phyloP scores from a whole-genome alignment of 1,139 yeast species.

The Hyphopichia pseudoburtonii region DNA sequence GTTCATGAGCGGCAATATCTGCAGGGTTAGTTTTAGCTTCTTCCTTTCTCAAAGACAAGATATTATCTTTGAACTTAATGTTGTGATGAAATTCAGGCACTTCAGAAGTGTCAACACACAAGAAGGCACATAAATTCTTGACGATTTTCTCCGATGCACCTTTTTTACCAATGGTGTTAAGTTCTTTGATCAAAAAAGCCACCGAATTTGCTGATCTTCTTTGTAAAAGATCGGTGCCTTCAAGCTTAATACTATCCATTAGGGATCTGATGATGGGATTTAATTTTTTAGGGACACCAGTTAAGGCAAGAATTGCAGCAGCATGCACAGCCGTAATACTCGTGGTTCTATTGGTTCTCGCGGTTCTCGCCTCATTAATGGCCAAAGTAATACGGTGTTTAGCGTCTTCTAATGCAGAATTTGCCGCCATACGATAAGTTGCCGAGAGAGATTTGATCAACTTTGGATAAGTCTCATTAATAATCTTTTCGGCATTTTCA shows the following conservation, averaged over 20 bases:
- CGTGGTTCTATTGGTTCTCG: constrained; percentile 53
- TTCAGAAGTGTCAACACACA: constrained; percentile 94
- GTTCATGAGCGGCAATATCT: constrained; percentile 63
- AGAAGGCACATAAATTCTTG: constrained; percentile 86
- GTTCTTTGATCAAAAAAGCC: constrained; percentile 58
- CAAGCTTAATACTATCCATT: constrained; percentile 90
- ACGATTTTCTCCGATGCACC: constrained; percentile 86
- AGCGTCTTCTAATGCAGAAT: constrained; percentile 78
- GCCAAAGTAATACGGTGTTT: constrained; percentile 66
- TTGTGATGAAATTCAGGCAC: constrained; percentile 90
- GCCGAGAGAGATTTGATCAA: constrained; percentile 66
- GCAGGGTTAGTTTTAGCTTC: constrained; percentile 70
- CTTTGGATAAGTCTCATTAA: constrained; percentile 65
- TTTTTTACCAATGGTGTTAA: constrained; percentile 56
- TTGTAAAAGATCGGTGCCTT: constrained; percentile 67
- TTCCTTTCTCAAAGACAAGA: constrained; percentile 78
- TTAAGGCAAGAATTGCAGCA: constrained; percentile 63
- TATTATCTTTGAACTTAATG: constrained; percentile 51
- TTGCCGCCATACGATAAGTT: constrained; percentile 67
- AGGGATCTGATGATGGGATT: constrained; percentile 86
- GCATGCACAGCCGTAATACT: constrained; percentile 76
- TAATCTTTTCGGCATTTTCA: constrained; percentile 71
- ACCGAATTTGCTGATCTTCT: constrained; percentile 69
- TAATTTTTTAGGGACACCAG: constrained; percentile 77
- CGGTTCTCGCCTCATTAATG: constrained; percentile 64